Evolutionary conservation across 2,329 filamentous ascomycete genomes (phyloP), one percentile per base, ranked within the genome.

Genomic region (Uncinocarpus reesii): DNA sequence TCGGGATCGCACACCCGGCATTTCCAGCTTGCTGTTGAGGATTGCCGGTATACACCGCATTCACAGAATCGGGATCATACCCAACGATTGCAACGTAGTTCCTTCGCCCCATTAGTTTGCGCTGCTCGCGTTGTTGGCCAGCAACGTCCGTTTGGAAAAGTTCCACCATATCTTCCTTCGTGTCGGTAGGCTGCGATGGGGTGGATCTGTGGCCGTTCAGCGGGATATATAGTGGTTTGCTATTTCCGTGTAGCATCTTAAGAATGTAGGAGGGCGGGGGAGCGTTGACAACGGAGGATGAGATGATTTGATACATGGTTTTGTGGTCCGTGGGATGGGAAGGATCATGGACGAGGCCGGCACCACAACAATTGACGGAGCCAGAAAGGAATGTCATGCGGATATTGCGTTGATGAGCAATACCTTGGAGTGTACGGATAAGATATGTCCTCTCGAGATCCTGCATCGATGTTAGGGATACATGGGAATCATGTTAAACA

Each of bases 91-190:
- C 87, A 10, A 90, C 81, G 61, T 96, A 98, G 62, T 95, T 96
- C 50, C 92, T 76, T 35, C 90, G 75, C 0, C 84, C 87, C 88
- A 98, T 98, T 44, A 98, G 77, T 61, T 90, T 85, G 70, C 89
- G 89, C 61, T 89, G 75, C 65, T 95, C 90, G 40, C 89, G 77
- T 0, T 81, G 74, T 29, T 79, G 73, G n/a, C 92, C 90, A 47
- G 83, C 86, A 13, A 92, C 87, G 58, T 98, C 92, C 6, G 83
- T 86, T 60, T 92, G 87, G 76, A 98, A 98, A 56, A 98, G 93
- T 71, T 98, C 92, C 85, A 98, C 94, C 92, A 98, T 98, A 68
- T 98, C 92, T 66, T 98, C 92, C 68, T 98, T 96, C 40, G 92
- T 98, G 64, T 98, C 92, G 1, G 82, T 83, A 1, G 84, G 81